Evolutionary conservation across 129 eudicot genomes (phyloP), one percentile per base, ranked within the genome.

Genomic region (Tanacetum coccineum): DNA sequence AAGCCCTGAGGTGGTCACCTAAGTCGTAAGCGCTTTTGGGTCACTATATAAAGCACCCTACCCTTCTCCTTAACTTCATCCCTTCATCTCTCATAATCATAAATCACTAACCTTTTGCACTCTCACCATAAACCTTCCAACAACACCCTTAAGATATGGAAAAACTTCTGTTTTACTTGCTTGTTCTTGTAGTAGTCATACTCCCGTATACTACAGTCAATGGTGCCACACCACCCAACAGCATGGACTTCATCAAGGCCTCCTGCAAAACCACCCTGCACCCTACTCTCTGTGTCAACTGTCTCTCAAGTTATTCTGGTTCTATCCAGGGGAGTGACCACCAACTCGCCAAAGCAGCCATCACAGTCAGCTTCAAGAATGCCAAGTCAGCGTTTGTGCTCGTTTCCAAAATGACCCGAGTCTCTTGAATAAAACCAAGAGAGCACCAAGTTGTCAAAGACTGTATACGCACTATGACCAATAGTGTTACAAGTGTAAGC

Each of bases 201-300:
- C 53, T 70, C 66, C 22, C 48, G 0, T 58, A 4, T 48, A 52
- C 85, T 4, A 25, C 69, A 25, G 51, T 59, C 42, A 9, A 42
- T 3, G 68, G 72, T 64, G 66, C 68, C 9, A 21, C 64, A 26
- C 42, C 75, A 14, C 52, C 81, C 42, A 19, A 60, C 13, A 17
- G 85, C 79, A 76, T 81, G n/a, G 62, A 73, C 68, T 91, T 87
- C 88, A 80, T 91, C 71, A 75, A 17, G 9, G 44, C 74, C 39
- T 83, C 90, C 11, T 91, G 97, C 76, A 67, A 36, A 40, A 79
- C 86, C 66, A 91, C 97, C 53, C 86, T 55, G 7, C 90, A 87
- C 79, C 90, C 90, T 0, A 63, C 78, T 15, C 76, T 91, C 5
- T 87, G 96, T 26, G 46, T 85, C 67, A 81, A 76, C 0, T 74